Base-by-base conservation (phyloP, 202 grass and related monocot species). In the Schoenoplectus triqueter region DNA sequence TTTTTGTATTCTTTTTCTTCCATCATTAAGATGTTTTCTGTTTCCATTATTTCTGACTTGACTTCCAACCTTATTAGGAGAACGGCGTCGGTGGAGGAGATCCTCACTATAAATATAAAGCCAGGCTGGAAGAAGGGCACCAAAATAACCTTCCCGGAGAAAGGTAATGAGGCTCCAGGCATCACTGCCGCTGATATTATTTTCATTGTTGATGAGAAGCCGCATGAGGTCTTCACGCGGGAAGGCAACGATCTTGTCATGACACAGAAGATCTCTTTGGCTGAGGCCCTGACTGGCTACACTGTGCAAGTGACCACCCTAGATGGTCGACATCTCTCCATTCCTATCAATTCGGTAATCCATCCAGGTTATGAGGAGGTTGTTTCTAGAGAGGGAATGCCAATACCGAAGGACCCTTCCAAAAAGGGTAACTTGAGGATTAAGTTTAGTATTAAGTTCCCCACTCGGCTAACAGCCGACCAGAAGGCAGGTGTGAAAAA, bases 111-210 rank as follows among this genome's bases (percentile, higher is more conserved):
- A 41, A 85, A 92, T 48, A 89, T 97, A 85, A 92, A 92, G 84
- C 92, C 87, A 60, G 95, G 95, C 17, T 97, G 92, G 95, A 94
- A 94, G 77, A 97, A 94, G 82, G 95, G 95, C 42, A 97, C 95
- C 54, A 92, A 91, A 76, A 94, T 97, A 72, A 92, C 88, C 11
- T 97, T 97, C 84, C 94, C 90, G 56, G 89, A 91, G 64, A 97
- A 92, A 86, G 92, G 94, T 48, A 94, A 97, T 7, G 92, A 94
- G 82, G 66, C 90, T 31, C 92, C 92, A 1, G 84, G 92, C 19
- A 40, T 97, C 7, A 87, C 91, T 59, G 92, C 92, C 65, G 89
- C 92, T 73, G 90, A 97, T 69, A 92, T 97, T 62, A 84, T 92
- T 4, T 97, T 97, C 14, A 71, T 97, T 65, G 89, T 97, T 5